A percentile compares a stretch with the other conserved stretches of the same genome.
Evolutionary conservation across 306 rosid genomes (phyloP).

Genomic region (Citrullus colocynthis): DNA sequence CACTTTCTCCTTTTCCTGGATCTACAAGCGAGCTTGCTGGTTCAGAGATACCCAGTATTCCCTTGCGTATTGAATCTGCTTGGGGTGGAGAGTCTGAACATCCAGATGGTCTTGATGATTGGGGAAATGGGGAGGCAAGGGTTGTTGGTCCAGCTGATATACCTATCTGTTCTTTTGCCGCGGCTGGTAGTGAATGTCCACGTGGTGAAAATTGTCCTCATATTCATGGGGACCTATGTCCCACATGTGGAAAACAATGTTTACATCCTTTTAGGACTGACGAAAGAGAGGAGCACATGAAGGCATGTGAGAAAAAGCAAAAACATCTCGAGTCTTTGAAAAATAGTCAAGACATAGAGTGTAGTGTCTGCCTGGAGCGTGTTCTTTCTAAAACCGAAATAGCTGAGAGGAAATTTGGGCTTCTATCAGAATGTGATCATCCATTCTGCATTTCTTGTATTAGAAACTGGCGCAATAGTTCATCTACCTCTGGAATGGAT

Average conservation of each 20-base stretch:
- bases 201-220: slow-evolving; percentile 80
- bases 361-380: slow-evolving; percentile 92
- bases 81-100: slow-evolving; percentile 40
- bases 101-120: slow-evolving; percentile 23
- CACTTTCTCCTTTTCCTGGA: slow-evolving; percentile 20
- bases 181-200: slow-evolving; percentile 90
- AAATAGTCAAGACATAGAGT: slow-evolving; percentile 89
- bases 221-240: slow-evolving; percentile 81
- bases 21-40: slow-evolving; percentile 29
- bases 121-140: slow-evolving; percentile 30
- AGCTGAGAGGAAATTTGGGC: slow-evolving; percentile 87
- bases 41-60: slow-evolving; percentile 27
- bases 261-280: slow-evolving; percentile 74
- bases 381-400: slow-evolving; percentile 69
- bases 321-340: slow-evolving; percentile 76
- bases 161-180: slow-evolving; percentile 89
- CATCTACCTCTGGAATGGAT: slow-evolving; percentile 82
- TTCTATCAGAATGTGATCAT: slow-evolving; percentile 92
- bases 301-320: slow-evolving; percentile 57
- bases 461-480: slow-evolving; percentile 94
- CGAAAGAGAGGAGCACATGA: slow-evolving; percentile 82
- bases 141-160: slow-evolving; percentile 38
- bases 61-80: slow-evolving; percentile 22
- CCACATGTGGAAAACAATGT: slow-evolving; percentile 77
- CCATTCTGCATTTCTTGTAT: slow-evolving; percentile 94